phyloP scores from a whole-genome alignment of 768 basidiomycete species.

The Xerocomus potaroensis region DNA sequence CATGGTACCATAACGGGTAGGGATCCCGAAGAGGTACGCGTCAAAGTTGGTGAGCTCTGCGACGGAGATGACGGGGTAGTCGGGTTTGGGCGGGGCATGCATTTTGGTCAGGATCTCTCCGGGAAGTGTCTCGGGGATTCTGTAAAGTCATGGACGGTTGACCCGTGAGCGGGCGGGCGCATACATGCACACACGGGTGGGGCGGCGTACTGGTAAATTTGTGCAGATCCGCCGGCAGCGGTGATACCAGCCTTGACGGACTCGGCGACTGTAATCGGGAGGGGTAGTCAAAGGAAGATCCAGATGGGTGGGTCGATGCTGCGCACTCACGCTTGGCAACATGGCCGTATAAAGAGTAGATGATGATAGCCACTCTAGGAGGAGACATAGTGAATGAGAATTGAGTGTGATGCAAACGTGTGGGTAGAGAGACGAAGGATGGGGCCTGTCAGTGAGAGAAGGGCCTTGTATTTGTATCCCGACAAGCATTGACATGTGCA shows the following conservation, averaged over 20 bases:
- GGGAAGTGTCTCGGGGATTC: slow-evolving; percentile 77
- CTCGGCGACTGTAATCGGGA: slow-evolving; percentile 52
- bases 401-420: neutral
- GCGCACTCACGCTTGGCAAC: slow-evolving; percentile 54
- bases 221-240: slow-evolving; percentile 45
- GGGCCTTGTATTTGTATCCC: neutral
- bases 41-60: neutral
- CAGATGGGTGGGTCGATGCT: neutral
- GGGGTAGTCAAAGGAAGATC: neutral
- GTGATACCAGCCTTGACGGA: slow-evolving; percentile 43
- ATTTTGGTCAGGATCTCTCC: slow-evolving; percentile 62
- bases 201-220: slow-evolving; percentile 51
- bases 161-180: neutral
- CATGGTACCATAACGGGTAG: neutral
- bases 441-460: too few species aligned
- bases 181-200: neutral
- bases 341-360: slow-evolving; percentile 75
- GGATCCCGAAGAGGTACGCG: neutral
- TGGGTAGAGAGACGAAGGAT: neutral
- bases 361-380: slow-evolving; percentile 57
- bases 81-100: slow-evolving; percentile 64
- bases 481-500: neutral
- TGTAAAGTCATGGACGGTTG: slow-evolving; percentile 19
- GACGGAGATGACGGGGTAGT: slow-evolving; percentile 7
- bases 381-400: slow-evolving; percentile 38